A percentile compares a stretch with the other conserved stretches of the same genome.
phyloP scores from a whole-genome alignment of 441 rosid genomes.

The Adansonia rubrostipa region DNA sequence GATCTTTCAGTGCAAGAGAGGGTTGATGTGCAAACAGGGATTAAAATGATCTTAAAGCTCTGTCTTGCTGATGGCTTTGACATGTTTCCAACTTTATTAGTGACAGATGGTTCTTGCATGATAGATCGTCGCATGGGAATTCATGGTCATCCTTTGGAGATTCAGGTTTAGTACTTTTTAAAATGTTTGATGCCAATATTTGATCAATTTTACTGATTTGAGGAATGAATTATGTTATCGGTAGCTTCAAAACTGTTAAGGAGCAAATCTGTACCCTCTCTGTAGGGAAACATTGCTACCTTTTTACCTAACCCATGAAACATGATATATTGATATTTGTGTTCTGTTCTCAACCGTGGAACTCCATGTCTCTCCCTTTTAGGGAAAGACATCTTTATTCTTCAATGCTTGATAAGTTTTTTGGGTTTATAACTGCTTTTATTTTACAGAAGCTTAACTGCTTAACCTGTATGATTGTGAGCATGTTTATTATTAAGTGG shows the following conservation, averaged over 20 bases:
- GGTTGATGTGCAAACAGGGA: slow-evolving; percentile 91
- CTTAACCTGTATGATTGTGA: slow-evolving; percentile 34
- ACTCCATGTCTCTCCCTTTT: background rate
- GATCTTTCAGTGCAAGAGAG: slow-evolving; percentile 77
- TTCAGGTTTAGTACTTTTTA: slow-evolving; percentile 49
- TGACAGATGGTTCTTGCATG: slow-evolving; percentile 90
- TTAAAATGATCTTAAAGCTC: slow-evolving; percentile 76
- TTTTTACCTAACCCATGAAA: background rate
- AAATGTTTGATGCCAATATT: background rate
- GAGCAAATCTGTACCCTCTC: background rate
- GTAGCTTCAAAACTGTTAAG: background rate
- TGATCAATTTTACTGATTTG: slow-evolving; percentile 6
- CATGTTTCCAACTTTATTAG: slow-evolving; percentile 86
- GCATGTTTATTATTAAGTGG: slow-evolving; percentile 25
- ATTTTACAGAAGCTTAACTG: background rate
- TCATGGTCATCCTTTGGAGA: slow-evolving; percentile 74
- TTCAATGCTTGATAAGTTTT: background rate
- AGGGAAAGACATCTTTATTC: background rate
- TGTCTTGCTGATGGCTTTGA: slow-evolving; percentile 92
- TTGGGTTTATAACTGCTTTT: background rate
- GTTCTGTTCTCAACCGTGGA: background rate
- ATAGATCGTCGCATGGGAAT: slow-evolving; percentile 79
- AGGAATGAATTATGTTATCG: slow-evolving; percentile 11
- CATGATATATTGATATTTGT: slow-evolving; percentile 10
- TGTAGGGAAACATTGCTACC: background rate